Conservation (phyloP, 257 asterid genomes). For the Solanum peruvianum region DNA sequence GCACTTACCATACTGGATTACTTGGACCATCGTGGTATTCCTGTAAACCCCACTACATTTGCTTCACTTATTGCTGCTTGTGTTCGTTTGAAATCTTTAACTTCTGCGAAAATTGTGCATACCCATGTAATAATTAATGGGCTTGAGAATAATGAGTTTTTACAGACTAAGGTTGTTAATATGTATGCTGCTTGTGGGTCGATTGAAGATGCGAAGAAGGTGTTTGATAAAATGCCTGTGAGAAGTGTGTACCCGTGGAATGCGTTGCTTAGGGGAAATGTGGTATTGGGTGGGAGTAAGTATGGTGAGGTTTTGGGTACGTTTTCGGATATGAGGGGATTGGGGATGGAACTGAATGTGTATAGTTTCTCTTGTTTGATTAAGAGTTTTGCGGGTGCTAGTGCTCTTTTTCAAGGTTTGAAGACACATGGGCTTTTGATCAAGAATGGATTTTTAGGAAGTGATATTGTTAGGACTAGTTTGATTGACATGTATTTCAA, state of each 20-base stretch:
- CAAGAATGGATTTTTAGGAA: conserved; percentile 58
- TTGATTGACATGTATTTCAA: conserved; percentile 91
- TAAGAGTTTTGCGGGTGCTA: conserved; percentile 76
- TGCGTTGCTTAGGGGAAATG: conserved; percentile 86
- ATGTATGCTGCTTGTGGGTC: conserved; percentile 72
- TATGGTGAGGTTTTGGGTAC: conserved; percentile 38
- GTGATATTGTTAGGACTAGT: conserved; percentile 49
- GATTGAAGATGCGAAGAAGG: conserved; percentile 50
- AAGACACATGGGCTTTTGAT: conserved; percentile 67
- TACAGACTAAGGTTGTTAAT: conserved; percentile 59
- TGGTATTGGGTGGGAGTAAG: conserved; percentile 49
- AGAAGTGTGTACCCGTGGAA: conserved; percentile 84
- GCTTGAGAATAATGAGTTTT: conserved; percentile 54
- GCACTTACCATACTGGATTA: conserved; percentile 67
- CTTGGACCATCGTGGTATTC: conserved; percentile 71
- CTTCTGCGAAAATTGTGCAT: conserved; percentile 52
- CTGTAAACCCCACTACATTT: conserved; percentile 70
- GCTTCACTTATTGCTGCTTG: conserved; percentile 54
- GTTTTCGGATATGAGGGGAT: conserved; percentile 54
- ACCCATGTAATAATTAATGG: conserved; percentile 57
- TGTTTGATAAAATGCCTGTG: conserved; percentile 53
- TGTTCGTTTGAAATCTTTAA: conserved; percentile 34
- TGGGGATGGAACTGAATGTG: conserved; percentile 69
- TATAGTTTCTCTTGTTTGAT: conserved; percentile 84
- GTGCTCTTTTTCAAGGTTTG: conserved; percentile 60